A percentile compares a stretch with the other conserved stretches of the same genome.
Evolutionary conservation across 345 rosid species (phyloP).

Genomic region (Arabidopsis thaliana): TAIR10.1 NC_003076.8:14920001-14920500

Average conservation of each 20-base stretch:
- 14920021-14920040: slow-evolving; percentile 7
- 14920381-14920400: background rate
- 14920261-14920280: too few species aligned
- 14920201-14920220: too few species aligned
- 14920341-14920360: background rate
- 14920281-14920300: background rate
- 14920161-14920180: background rate
- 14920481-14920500: too few species aligned
- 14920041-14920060: slow-evolving; percentile 18
- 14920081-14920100: background rate
- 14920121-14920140: background rate
- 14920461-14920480: too few species aligned
- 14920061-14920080: slow-evolving; percentile 12
- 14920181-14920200: too few species aligned
- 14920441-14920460: too few species aligned
- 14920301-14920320: background rate
- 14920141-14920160: background rate
- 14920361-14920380: background rate
- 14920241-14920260: too few species aligned
- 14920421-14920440: too few species aligned
- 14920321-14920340: background rate
- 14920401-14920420: too few species aligned
- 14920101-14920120: too few species aligned
- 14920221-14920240: too few species aligned
- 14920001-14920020: slow-evolving; percentile 40